phyloP scores from a whole-genome alignment of 2,329 filamentous ascomycete genomes.

The Pseudogymnoascus sp. region DNA sequence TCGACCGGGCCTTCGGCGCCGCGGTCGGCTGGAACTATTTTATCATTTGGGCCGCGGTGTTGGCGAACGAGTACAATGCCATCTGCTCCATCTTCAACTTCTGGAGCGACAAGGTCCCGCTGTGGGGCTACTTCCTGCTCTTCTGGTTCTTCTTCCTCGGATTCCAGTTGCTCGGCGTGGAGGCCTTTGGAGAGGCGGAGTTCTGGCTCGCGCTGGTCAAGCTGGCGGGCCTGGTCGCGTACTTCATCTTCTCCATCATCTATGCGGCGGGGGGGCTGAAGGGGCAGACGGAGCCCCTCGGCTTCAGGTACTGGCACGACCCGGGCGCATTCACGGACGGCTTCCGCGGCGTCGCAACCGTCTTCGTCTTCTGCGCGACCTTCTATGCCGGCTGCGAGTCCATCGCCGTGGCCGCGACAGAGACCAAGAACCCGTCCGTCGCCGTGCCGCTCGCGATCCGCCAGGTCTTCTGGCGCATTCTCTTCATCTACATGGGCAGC shows the following conservation, averaged over 20 bases:
- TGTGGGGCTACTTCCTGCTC: conserved; percentile 65
- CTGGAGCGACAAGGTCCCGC: conserved; percentile 54
- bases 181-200: conserved; percentile 71
- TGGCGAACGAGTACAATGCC: conserved; percentile 66
- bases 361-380: conserved; percentile 63
- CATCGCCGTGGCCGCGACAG: conserved; percentile 49
- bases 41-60: conserved; percentile 58
- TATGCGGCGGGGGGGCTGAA: conserved; percentile 62
- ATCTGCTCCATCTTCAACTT: conserved; percentile 59
- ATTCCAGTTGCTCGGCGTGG: conserved; percentile 65
- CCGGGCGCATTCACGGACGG: conserved; percentile 66
- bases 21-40: conserved; percentile 68
- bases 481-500: conserved; percentile 59
- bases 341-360: conserved; percentile 56
- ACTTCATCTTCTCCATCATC: conserved; percentile 67
- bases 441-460: conserved; percentile 39
- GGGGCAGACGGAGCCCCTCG: conserved; percentile 50
- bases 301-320: conserved; percentile 65
- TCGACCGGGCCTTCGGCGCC: conserved; percentile 62
- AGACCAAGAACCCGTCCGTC: conserved; percentile 41
- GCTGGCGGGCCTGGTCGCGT: conserved; percentile 60
- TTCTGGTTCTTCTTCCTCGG: conserved; percentile 65
- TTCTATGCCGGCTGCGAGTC: conserved; percentile 63
- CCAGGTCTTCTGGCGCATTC: conserved; percentile 36
- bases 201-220: conserved; percentile 71